Percentiles rank a stretch among this genome's conserved stretches.
Conservation (phyloP, 2,329 filamentous ascomycete genomes). For the Periconia sp. region DNA sequence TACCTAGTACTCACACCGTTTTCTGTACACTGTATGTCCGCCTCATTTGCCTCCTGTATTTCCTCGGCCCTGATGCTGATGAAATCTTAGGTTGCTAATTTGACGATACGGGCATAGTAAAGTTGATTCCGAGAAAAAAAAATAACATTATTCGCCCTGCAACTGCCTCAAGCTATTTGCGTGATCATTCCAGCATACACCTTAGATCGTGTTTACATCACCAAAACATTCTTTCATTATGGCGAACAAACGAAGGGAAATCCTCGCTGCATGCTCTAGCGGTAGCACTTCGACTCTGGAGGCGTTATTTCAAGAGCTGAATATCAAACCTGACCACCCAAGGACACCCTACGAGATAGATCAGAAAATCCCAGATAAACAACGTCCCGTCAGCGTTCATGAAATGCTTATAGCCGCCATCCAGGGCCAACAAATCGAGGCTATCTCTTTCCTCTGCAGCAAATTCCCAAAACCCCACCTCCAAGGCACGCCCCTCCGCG, state of each 20-base stretch:
- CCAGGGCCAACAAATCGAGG: background rate
- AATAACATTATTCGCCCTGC: no score
- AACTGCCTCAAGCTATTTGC: no score
- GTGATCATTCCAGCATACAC: background rate
- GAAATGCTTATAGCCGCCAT: slow-evolving; percentile 4
- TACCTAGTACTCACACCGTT: no score
- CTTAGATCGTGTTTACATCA: background rate
- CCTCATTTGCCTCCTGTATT: no score
- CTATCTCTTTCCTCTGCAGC: slow-evolving; percentile 3
- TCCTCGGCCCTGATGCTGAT: no score
- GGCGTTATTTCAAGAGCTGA: background rate
- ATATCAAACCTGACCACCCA: slow-evolving; percentile 2
- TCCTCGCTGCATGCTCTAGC: slow-evolving; percentile 4
- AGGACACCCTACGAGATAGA: slow-evolving; percentile 2
- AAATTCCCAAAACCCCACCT: slow-evolving; percentile 1
- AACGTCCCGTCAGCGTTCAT: slow-evolving; percentile 1
- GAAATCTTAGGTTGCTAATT: no score
- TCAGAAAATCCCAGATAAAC: background rate
- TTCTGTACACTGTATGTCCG: no score
- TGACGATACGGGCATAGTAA: no score
- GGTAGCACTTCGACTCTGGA: slow-evolving; percentile 4
- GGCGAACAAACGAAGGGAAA: background rate
- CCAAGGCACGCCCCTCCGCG: slow-evolving; percentile 1
- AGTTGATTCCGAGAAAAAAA: no score
- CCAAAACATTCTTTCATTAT: background rate